Evolutionary conservation across 176 grass and related monocot genomes (phyloP), one percentile per base, ranked within the genome.

Genomic region (Hyparrhenia diplandra): DNA sequence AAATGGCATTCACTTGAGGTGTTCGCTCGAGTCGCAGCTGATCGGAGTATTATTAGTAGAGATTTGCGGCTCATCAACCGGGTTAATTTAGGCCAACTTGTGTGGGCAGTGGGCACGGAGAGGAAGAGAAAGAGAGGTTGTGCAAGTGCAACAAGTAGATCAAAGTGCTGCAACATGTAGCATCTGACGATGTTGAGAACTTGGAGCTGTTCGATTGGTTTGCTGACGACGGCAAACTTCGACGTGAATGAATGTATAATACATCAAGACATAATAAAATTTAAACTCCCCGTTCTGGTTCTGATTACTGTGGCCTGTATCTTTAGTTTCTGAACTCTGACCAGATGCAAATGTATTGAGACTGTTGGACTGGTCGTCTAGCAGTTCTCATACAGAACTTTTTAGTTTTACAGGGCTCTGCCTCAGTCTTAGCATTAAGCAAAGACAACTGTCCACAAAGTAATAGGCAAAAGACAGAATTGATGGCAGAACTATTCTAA

Each of bases 241-340:
- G 4, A 39, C 63, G 64, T 76, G 71, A 81, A 71, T 76, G 64
- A 69, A 70, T 80, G 69, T 75, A 69, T 31, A 66, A 80, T 80
- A 84, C 21, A 67, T 36, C 12, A 27, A 12, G 9, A 27, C 23
- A 60, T 60, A 58, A 55, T 32, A 42, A 1, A n/a, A n/a, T n/a
- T 21, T 27, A 13, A 67, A 66, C 42, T 10, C 37, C 37, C 3
- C 8, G 37, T 40, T 40, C 8, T 40, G 6, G 37, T 40, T 40
- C 37, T 40, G 37, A 40, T 40, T 40, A 40, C 8, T 40, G 37
- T 40, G 10, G 3, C 5, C 8, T 40, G 37, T 40, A 40, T 40
- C 37, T 40, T 40, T 36, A 40, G 37, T 40, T 40, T 40, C 6
- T 40, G 37, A 40, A 40, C 37, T 40, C 37, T 40, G 37, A 40